A percentile compares a stretch with the other conserved stretches of the same genome.
Evolutionary conservation across 306 rosid species (phyloP).

Genomic region (Oxytropis ochrocephala): DNA sequence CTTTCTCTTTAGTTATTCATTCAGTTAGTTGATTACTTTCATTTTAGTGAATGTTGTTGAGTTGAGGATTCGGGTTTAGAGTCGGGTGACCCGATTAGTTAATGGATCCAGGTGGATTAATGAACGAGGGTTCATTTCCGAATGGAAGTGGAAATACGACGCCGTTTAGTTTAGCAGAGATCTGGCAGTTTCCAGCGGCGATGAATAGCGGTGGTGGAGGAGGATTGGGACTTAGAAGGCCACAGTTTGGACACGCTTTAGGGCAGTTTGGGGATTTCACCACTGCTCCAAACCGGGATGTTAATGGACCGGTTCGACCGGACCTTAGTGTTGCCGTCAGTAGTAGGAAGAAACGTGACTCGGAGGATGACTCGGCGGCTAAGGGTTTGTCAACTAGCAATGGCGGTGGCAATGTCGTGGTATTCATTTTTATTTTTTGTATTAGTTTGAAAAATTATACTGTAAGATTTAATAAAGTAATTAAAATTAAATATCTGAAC

Average conservation of each 20-base stretch:
- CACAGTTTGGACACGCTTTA: constrained; percentile 41
- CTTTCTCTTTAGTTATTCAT: not conserved
- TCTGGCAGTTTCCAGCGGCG: constrained; percentile 57
- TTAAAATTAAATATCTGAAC: not conserved
- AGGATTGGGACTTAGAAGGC: constrained; percentile 50
- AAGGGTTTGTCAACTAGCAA: constrained; percentile 51
- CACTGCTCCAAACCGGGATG: constrained; percentile 36
- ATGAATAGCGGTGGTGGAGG: constrained; percentile 43
- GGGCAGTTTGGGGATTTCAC: constrained; percentile 48
- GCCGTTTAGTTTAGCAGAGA: constrained; percentile 67
- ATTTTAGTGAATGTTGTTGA: not conserved
- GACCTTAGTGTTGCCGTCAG: not conserved
- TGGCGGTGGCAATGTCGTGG: constrained; percentile 57
- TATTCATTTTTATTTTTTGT: not conserved
- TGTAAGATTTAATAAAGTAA: not conserved
- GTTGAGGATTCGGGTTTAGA: not conserved
- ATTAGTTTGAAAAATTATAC: not conserved
- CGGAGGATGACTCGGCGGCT: constrained; percentile 46
- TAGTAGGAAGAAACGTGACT: constrained; percentile 55
- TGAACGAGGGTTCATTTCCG: constrained; percentile 45
- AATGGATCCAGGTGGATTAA: constrained; percentile 64
- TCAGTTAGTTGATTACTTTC: not conserved
- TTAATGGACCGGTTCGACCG: constrained; percentile 29
- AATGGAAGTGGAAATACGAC: constrained; percentile 40
- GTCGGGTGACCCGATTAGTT: not conserved